phyloP scores from a whole-genome alignment of 768 basidiomycete species.

The Agrocybe praecox region DNA sequence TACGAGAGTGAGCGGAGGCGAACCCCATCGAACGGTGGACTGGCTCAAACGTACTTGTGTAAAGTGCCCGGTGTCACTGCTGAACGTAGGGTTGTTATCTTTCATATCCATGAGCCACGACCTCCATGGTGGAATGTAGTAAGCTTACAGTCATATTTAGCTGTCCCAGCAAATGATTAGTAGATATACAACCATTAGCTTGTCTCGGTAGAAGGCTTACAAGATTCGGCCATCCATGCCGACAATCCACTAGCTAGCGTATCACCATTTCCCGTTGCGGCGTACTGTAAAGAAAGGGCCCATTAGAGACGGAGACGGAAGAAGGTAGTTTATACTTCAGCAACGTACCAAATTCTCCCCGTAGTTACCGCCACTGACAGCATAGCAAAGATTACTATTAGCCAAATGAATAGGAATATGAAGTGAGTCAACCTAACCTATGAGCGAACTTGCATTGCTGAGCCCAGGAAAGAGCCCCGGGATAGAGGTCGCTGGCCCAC shows the following conservation, averaged over 20 bases:
- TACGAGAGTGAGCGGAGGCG: not conserved
- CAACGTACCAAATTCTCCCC: slow-evolving; percentile 25
- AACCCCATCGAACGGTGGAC: not conserved
- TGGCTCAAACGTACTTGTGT: slow-evolving; percentile 20
- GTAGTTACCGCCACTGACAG: slow-evolving; percentile 14
- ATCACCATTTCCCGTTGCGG: slow-evolving; percentile 12
- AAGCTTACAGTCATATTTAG: slow-evolving; percentile 22
- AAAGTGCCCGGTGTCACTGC: slow-evolving; percentile 25
- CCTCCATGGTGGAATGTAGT: no score
- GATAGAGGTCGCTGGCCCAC: slow-evolving; percentile 19
- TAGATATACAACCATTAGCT: not conserved
- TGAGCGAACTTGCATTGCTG: slow-evolving; percentile 24
- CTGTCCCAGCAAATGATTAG: slow-evolving; percentile 1
- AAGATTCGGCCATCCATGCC: slow-evolving; percentile 24
- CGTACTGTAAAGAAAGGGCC: slow-evolving; percentile 13
- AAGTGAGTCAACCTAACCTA: slow-evolving; percentile 15
- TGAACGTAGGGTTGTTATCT: slow-evolving; percentile 26
- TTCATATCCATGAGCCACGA: not conserved
- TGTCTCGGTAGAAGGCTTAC: slow-evolving; percentile 16
- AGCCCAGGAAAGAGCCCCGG: slow-evolving; percentile 18
- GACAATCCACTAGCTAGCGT: slow-evolving; percentile 15
- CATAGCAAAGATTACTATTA: not conserved
- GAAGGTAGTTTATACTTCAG: not conserved
- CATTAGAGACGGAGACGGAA: not conserved
- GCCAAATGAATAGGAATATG: not conserved